Evolutionary conservation across 1,139 yeast species (phyloP).

Genomic region (Protomyces lactucae-debilis): DNA sequence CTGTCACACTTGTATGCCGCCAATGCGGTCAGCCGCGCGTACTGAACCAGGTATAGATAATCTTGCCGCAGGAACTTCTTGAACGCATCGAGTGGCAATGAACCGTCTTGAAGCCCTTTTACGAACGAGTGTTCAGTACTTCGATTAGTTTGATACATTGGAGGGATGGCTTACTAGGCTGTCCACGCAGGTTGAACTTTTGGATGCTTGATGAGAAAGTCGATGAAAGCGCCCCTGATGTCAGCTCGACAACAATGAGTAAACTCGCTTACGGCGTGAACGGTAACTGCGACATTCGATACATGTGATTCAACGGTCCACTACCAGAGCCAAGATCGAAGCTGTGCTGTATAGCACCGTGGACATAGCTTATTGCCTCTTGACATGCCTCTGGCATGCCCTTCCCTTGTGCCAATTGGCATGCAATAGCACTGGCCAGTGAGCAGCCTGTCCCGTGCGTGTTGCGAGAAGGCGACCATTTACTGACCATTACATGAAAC

Average conservation of each 20-base stretch:
- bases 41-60: constrained; percentile 61
- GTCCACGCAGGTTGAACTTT: constrained; percentile 50
- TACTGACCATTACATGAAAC: constrained; percentile 49
- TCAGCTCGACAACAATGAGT: background rate
- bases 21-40: constrained; percentile 62
- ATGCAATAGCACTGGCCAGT: constrained; percentile 72
- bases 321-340: constrained; percentile 36
- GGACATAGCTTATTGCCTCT: constrained; percentile 60
- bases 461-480: constrained; percentile 48
- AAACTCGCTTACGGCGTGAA: constrained; percentile 31
- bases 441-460: constrained; percentile 95
- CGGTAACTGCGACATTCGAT: constrained; percentile 34
- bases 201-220: constrained; percentile 56
- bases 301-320: constrained; percentile 34
- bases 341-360: constrained; percentile 50
- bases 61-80: constrained; percentile 64
- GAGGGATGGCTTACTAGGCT: constrained; percentile 39
- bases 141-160: background rate
- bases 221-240: constrained; percentile 45
- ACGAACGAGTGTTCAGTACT: constrained; percentile 58
- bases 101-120: constrained; percentile 49
- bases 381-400: constrained; percentile 50
- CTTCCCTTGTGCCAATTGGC: constrained; percentile 59
- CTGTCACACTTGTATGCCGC: constrained; percentile 55
- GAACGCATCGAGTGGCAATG: constrained; percentile 51